A percentile compares a stretch with the other conserved stretches of the same genome.
Evolutionary conservation across 2,329 filamentous ascomycete genomes (phyloP).

Genomic region (Cordyceps cateniannulata): DNA sequence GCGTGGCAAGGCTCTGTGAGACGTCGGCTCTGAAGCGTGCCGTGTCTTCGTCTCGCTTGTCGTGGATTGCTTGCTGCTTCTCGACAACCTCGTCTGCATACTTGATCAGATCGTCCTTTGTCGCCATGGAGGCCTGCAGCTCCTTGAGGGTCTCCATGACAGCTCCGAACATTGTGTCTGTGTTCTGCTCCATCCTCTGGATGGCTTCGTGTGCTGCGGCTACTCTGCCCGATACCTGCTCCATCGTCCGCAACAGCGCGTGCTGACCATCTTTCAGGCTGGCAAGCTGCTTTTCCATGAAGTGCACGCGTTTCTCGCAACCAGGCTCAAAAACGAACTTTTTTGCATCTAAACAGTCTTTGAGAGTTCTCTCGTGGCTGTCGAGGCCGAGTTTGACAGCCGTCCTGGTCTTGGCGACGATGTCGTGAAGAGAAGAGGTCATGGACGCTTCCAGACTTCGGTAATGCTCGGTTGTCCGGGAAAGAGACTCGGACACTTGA

Average conservation of each 20-base stretch:
- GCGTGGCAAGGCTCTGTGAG: not conserved
- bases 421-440: not conserved
- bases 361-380: not conserved
- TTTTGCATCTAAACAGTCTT: not conserved
- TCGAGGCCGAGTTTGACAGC: not conserved
- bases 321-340: not conserved
- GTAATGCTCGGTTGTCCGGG: too few relatives aligned
- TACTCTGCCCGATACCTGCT: not conserved
- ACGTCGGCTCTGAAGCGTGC: not conserved
- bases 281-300: not conserved
- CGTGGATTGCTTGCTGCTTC: not conserved
- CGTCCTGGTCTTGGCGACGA: not conserved
- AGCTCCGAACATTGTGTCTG: not conserved
- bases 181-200: not conserved
- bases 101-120: too few relatives aligned
- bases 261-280: not conserved
- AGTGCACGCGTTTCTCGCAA: not conserved
- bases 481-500: not conserved
- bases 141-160: not conserved
- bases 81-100: too few relatives aligned
- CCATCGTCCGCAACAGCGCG: not conserved
- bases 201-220: not conserved
- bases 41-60: not conserved
- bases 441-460: not conserved
- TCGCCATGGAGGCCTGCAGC: not conserved